Percentiles rank a stretch among this genome's conserved stretches.
Conservation (phyloP, 1,284 basidiomycete genomes). For the Ganoderma multipileum region DNA sequence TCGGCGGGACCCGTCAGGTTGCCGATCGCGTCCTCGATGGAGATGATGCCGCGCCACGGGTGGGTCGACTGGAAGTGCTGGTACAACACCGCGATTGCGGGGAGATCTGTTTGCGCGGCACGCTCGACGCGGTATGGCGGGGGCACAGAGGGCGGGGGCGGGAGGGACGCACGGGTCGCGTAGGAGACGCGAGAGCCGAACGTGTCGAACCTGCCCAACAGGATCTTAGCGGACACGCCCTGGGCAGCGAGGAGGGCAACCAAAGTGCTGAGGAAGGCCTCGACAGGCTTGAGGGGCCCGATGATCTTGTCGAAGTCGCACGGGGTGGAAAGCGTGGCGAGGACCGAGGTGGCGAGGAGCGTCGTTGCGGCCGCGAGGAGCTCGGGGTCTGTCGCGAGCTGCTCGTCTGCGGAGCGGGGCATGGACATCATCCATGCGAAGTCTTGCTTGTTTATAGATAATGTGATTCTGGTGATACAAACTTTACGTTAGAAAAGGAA, state of each 20-base stretch:
- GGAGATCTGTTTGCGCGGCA: constrained; percentile 11
- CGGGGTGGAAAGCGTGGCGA: constrained; percentile 6
- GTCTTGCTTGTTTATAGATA: constrained; percentile 3
- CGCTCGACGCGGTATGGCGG: constrained; percentile 1
- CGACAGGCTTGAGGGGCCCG: constrained; percentile 26
- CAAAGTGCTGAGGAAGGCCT: constrained; percentile 30
- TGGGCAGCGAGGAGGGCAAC: constrained; percentile 14
- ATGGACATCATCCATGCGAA: constrained; percentile 13
- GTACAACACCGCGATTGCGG: constrained; percentile 7
- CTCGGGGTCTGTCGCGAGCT: neutral
- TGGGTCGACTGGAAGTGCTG: constrained; percentile 11
- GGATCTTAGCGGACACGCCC: constrained; percentile 16
- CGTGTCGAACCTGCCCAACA: constrained; percentile 7
- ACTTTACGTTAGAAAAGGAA: too few species aligned
- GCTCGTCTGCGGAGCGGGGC: neutral
- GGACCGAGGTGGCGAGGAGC: constrained; percentile 7
- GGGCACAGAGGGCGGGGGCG: constrained; percentile 14
- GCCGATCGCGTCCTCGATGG: constrained; percentile 1
- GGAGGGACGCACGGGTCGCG: constrained; percentile 28
- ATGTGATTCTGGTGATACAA: neutral
- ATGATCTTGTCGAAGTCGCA: constrained; percentile 27
- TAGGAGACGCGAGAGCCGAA: constrained; percentile 21
- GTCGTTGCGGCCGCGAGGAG: neutral
- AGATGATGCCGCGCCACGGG: constrained; percentile 7
- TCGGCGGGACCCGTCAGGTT: neutral